Conservation (phyloP, 805 yeast genomes). For the Cyberlindnera saturnus region DNA sequence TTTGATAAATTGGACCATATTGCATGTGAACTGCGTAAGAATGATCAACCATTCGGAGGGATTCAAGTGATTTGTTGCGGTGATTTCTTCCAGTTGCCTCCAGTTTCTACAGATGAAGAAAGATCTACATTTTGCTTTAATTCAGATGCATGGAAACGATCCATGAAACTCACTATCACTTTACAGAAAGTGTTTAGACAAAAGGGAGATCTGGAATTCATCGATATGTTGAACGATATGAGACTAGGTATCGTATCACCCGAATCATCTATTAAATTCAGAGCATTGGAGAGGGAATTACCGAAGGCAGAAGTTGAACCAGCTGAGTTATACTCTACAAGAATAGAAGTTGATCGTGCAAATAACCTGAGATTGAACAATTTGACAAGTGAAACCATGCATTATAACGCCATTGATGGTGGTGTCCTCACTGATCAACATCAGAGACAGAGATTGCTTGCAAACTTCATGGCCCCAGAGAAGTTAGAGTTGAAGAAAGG, state of each 20-base stretch:
- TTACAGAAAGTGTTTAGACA: conserved; percentile 69
- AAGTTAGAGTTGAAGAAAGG: conserved; percentile 53
- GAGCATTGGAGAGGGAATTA: conserved; percentile 45
- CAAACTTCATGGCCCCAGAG: conserved; percentile 59
- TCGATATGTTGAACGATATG: conserved; percentile 70
- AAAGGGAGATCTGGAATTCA: conserved; percentile 62
- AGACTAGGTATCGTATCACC: conserved; percentile 54
- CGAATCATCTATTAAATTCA: conserved; percentile 44
- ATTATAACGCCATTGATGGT: conserved; percentile 48
- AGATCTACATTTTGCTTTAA: conserved; percentile 57
- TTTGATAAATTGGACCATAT: conserved; percentile 58
- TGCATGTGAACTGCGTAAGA: conserved; percentile 45
- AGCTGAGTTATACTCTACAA: conserved; percentile 68
- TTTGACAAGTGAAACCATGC: conserved; percentile 38
- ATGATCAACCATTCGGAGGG: conserved; percentile 65
- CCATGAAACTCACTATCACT: conserved; percentile 52
- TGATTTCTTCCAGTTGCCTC: conserved; percentile 80
- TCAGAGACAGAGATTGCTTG: conserved; percentile 38
- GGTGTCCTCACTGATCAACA: conserved; percentile 40
- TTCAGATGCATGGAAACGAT: conserved; percentile 51
- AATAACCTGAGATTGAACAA: conserved; percentile 43
- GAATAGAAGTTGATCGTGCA: conserved; percentile 66
- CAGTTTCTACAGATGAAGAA: conserved; percentile 36
- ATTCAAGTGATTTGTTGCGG: conserved; percentile 74
- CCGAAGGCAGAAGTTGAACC: conserved; percentile 58